Evolutionary conservation across 495 filamentous ascomycete genomes (phyloP), one percentile per base, ranked within the genome.

Genomic region (Lepidopterella palustris): DNA sequence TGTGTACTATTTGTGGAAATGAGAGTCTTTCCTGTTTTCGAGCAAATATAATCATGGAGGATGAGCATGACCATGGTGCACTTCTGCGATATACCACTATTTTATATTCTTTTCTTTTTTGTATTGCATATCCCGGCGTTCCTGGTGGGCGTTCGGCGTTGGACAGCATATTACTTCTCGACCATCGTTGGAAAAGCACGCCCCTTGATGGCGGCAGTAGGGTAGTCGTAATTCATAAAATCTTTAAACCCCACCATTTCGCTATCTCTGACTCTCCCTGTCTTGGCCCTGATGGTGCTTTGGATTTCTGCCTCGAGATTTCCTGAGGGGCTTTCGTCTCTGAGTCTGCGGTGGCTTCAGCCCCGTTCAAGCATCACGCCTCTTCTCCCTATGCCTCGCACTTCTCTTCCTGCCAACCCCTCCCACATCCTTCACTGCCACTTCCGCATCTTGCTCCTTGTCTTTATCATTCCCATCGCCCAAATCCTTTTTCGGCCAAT

Each of bases 401-500:
- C 62, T 65, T 39, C 59, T 61, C 49, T 68, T 68, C 23, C 62
- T 59, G 5, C 27, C 39, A 18, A 48, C 23, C 26, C 32, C 54
- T 54, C 32, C 52, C 24, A 15, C 27, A 4, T 60, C 45, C 21
- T 59, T 53, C 4, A 31, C 54, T 53, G 10, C 32, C 40, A 26
- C 8, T 13, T 25, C n/a, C 28, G 13, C 52, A 3, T 48, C 20
- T 28, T 31, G 23, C 15, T 39, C 61, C 21, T 21, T 45, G 3
- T 61, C 47, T 28, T 52, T 57, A 13, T 29, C 58, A 49, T 58
- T 53, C 28, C 23, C 50, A 5, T 53, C 45, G 18, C 28, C 52
- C 13, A 61, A 24, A 11, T 32, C 53, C 58, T 96, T 96, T 69
- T 84, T 85, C 4, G 95, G 93, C 93, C 93, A 98, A 62, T 90